Base-by-base conservation (phyloP, 73 alveolate species). In the Paramecium tetraurelia region DNA sequence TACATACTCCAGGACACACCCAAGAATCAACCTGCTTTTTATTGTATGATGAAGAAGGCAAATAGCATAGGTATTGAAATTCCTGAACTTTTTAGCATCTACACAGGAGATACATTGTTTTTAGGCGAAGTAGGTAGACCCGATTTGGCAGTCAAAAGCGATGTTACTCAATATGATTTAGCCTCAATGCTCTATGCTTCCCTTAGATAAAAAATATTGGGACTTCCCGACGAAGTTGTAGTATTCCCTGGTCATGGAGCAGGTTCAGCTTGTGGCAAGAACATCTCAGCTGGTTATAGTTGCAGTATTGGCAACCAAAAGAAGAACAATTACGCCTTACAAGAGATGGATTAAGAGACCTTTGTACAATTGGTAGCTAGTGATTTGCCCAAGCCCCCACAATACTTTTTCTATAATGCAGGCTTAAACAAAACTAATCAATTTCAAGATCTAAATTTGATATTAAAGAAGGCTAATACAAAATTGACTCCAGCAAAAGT, bases 221-320 rank as follows among this genome's bases (percentile, higher is more conserved):
- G 95, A 86, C 69, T 94, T 33, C 96, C 95, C 31, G 97, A 95
- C 29, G 96, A 95, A 29, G 93, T 92, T 24, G 43, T 93, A 3
- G 95, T 95, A 11, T 92, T 92, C 63, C 96, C 98, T 5, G 97
- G 97, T n/a, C 98, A 95, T 59, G 98, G 98, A n/a, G 96, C 96
- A 1, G 98, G 95, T 22, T 93, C 98, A 38, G 92, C 96, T 29
- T 86, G 95, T 46, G 98, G 96, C 1, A 69, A 72, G 31, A 89
- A 89, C 57, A 89, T 89, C 29, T 58, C 83, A 1, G 31, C 50
- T 22, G 94, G 94, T 4, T 83, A 70, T 41, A 89, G 86, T 58
- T 92, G 95, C 76, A 69, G 69, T 31, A 29, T 92, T 16, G 95
- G 95, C 7, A 92, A 22, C 21, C 46, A 92, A 41, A 80, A 80